Base-by-base conservation (phyloP, 2,329 filamentous ascomycete species). In the Ceratocystiopsis minuta region DNA sequence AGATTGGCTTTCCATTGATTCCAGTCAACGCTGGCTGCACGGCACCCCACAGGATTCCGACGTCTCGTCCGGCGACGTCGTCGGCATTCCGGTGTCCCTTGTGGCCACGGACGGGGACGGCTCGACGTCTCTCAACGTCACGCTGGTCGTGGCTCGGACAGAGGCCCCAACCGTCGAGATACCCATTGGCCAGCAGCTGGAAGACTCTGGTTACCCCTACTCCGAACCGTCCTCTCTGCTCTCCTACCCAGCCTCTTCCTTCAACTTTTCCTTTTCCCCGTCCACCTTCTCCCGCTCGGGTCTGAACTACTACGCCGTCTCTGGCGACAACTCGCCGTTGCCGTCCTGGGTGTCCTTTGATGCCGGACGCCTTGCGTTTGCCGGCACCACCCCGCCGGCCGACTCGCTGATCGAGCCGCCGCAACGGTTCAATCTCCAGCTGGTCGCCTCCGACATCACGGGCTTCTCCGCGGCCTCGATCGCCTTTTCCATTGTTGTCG, bases 271-370 rank as follows among this genome's bases (percentile, higher is more conserved):
- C 2, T 74, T 78, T 48, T 60, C 68, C 37, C 49, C 53, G 6
- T 59, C 72, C 16, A 83, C 79, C 0, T 93, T 93, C 55, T 62
- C 63, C n/a, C 60, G 68, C 36, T 59, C 61, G 0, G 61, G 59
- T 15, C 66, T 77, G 40, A 73, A 75, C 44, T 93, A 86, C 57
- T 88, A 90, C 54, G 82, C 83, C 10, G 75, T 80, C 3, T 80
- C 82, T 4, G 67, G 66, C 6, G 72, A 88, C 52, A 81, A 82
- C 52, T 82, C 80, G n/a, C 85, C 86, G 33, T 62, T 94, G 33
- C 86, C 86, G 16, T 78, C 84, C 1, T 94, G 86, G 86, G 63
- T 93, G 37, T 62, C 62, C n/a, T 94, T 94, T 52, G 71, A 90
- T 50, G 54, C 69, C 1, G 55, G 55, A 2, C 65, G 59, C 0